Evolutionary conservation across 2,329 filamentous ascomycete species (phyloP).

Genomic region (Aureobasidium mangrovei): DNA sequence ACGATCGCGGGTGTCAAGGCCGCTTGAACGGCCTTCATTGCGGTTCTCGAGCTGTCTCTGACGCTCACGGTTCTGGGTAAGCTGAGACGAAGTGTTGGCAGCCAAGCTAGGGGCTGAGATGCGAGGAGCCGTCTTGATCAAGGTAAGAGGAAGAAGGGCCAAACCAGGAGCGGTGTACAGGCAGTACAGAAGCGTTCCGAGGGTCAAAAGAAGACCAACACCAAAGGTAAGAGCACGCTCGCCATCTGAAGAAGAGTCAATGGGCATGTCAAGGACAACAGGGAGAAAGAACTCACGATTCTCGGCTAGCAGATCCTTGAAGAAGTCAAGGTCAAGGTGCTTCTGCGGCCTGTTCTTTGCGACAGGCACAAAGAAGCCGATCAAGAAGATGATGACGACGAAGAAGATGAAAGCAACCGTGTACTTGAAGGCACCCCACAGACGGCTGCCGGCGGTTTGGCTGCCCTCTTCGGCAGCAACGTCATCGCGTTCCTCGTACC

Average conservation of each 20-base stretch:
- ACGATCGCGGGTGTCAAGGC: conserved; percentile 74
- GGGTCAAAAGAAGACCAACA: conserved; percentile 75
- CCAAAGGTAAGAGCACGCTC: conserved; percentile 88
- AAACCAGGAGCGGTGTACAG: conserved; percentile 84
- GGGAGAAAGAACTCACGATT: conserved; percentile 51
- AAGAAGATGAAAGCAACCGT: conserved; percentile 76
- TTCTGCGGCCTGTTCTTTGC: conserved; percentile 55
- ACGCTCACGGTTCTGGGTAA: conserved; percentile 82
- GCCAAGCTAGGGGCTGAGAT: conserved; percentile 73
- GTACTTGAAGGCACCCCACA: conserved; percentile 85
- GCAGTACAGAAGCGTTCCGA: conserved; percentile 78
- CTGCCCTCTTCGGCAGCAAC: conserved; percentile 72
- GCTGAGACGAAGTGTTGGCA: conserved; percentile 66
- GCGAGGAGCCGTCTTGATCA: conserved; percentile 86
- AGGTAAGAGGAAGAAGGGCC: conserved; percentile 76
- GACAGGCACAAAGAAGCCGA: conserved; percentile 89
- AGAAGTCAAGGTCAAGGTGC: conserved; percentile 80
- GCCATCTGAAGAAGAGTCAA: conserved; percentile 47
- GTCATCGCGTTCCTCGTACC: conserved; percentile 95
- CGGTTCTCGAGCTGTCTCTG: conserved; percentile 86
- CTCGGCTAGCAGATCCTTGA: conserved; percentile 72
- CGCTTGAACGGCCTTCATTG: conserved; percentile 64
- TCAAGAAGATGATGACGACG: conserved; percentile 72
- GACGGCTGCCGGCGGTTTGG: conserved; percentile 59
- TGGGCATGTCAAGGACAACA: neutral